phyloP scores from a whole-genome alignment of 345 rosid genomes.

The Nasturtium officinale region DNA sequence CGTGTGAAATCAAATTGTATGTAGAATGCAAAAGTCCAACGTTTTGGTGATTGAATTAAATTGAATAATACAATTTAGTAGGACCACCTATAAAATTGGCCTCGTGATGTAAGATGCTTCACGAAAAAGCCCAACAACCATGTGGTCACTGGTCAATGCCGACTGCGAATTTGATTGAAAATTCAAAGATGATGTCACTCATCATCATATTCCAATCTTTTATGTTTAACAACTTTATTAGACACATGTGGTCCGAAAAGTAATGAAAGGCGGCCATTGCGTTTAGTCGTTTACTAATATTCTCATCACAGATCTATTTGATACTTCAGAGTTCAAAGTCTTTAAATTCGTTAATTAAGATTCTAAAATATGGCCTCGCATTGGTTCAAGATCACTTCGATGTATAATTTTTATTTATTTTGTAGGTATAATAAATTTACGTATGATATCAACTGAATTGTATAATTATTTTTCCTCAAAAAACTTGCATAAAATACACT shows the following conservation, averaged over 20 bases:
- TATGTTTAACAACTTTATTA: background rate
- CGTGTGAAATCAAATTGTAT: background rate
- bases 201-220: conserved; percentile 15
- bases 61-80: background rate
- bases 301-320: background rate
- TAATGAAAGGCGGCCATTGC: conserved; percentile 29
- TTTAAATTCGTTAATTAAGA: background rate
- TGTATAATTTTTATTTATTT: too few species aligned
- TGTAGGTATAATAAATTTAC: too few species aligned
- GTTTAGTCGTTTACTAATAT: conserved; percentile 7
- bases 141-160: conserved; percentile 7
- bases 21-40: background rate
- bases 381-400: too few species aligned
- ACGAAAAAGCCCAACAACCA: background rate
- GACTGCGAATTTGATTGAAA: background rate
- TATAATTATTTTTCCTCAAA: too few species aligned
- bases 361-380: too few species aligned
- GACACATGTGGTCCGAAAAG: conserved; percentile 27
- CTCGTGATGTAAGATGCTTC: conserved; percentile 6
- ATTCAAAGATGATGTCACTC: conserved; percentile 4
- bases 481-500: too few species aligned
- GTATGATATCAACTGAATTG: too few species aligned
- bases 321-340: background rate
- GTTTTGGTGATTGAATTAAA: background rate
- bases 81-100: background rate